Evolutionary conservation across 495 filamentous ascomycete species (phyloP).

Genomic region (Aspergillus kassunensis): DNA sequence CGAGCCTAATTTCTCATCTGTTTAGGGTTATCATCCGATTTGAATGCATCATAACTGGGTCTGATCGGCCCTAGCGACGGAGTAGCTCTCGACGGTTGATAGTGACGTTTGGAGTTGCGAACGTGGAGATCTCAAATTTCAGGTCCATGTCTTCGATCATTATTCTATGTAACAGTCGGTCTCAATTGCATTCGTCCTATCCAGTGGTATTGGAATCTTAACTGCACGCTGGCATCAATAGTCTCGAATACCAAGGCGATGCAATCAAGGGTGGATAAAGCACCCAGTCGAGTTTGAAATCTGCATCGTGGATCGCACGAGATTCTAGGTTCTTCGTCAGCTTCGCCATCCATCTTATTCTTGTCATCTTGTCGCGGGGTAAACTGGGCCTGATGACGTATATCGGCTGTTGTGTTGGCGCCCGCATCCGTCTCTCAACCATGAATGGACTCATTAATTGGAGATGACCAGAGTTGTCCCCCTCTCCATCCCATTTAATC

Average conservation of each 20-base stretch:
- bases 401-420: neutral
- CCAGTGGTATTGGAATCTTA: neutral
- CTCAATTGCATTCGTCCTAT: too few species aligned
- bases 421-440: neutral
- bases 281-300: neutral
- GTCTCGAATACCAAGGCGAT: neutral
- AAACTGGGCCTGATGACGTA: conserved; percentile 2
- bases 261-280: neutral
- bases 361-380: neutral
- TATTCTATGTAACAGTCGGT: neutral
- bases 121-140: neutral
- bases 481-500: conserved; percentile 1
- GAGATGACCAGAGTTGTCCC: too few species aligned
- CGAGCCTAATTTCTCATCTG: neutral
- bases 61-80: neutral
- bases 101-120: neutral
- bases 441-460: too few species aligned
- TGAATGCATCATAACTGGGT: neutral
- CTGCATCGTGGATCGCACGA: neutral
- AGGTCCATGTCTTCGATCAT: neutral
- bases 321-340: neutral
- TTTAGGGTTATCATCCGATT: neutral
- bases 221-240: neutral
- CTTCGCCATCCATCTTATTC: too few species aligned
- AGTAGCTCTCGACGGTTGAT: neutral